phyloP scores from a whole-genome alignment of 805 yeast species.

The Saccharomycopsis microspora region DNA sequence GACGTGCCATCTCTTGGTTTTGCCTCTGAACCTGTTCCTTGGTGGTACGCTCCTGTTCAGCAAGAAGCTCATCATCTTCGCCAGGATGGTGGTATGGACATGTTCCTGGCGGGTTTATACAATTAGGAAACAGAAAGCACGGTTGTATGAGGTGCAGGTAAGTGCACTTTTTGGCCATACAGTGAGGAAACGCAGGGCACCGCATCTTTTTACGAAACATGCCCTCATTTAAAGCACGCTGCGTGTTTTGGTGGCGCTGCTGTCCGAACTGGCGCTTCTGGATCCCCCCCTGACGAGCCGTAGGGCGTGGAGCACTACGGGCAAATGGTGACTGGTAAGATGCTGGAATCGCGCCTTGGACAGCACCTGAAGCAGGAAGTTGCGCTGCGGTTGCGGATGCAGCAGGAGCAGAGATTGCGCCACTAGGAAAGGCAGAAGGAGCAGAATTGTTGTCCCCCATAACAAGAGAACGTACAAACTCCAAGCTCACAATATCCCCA shows the following conservation, averaged over 20 bases:
- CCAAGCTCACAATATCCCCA: conserved; percentile 46
- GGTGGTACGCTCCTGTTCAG: conserved; percentile 53
- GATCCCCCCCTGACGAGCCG: no score
- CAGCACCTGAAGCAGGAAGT: no score
- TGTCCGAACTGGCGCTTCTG: no score
- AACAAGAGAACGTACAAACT: conserved; percentile 28
- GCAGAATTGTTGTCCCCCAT: no score
- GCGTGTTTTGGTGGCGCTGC: conserved; percentile 18
- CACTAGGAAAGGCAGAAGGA: no score
- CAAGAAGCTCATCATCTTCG: conserved; percentile 66
- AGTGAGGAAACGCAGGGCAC: conserved; percentile 62
- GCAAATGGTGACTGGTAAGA: no score
- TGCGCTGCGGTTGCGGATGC: no score
- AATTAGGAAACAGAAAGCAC: conserved; percentile 67
- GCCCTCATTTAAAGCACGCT: conserved; percentile 27
- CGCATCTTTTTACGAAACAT: conserved; percentile 37
- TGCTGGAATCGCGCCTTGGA: no score
- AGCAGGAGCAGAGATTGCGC: no score
- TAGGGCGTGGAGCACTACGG: no score
- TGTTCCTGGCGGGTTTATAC: conserved; percentile 71
- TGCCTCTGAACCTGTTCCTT: conserved; percentile 37
- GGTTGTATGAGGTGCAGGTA: conserved; percentile 72
- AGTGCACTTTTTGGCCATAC: conserved; percentile 53
- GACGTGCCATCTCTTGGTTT: conserved; percentile 23
- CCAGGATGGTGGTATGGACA: conserved; percentile 79